Base-by-base conservation (phyloP, 2,329 filamentous ascomycete genomes). In the Alternaria arborescens region DNA sequence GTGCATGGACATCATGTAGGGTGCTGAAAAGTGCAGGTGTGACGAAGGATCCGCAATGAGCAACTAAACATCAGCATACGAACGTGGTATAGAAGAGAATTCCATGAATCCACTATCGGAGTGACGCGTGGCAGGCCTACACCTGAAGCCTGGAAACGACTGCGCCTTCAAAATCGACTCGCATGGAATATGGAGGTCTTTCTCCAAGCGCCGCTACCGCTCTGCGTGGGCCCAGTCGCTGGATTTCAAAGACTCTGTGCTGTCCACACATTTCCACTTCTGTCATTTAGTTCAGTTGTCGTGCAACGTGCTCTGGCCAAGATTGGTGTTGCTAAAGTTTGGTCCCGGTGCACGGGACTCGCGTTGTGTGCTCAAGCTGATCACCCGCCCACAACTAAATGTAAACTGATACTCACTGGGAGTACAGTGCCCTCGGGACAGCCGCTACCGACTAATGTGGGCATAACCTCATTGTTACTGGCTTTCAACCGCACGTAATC, bases 221-320 rank as follows among this genome's bases (percentile, higher is more conserved):
- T 20, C 16, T 52, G 3, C 28, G 20, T 20, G 4, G 5, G 1
- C 10, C 43, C 30, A 26, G 18, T 40, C 14, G 20, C 24, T 30
- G 22, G 14, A 28, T 28, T 6, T 4, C 42, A n/a, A 30, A 36
- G 36, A 24, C 18, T 26, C 5, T 40, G 32, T 55, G 18, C 22
- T 18, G 11, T 22, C 22, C 34, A 24, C 20, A 34, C 16, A 53
- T 22, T 47, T 42, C 16, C 34, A 42, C 22, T n/a, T 32, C n/a
- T 30, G 28, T 48, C 32, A 47, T 28, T 24, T 20, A 14, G 22
- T 36, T n/a, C 22, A 11, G 28, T 38, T 30, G 36, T 20, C 4
- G 56, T 59, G 38, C 43, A 42, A 41, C 43, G 38, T 30, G 43
- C 41, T 41, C 56, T 42, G 32, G 36, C 42, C 34, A 58, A n/a